phyloP scores from a whole-genome alignment of 345 rosid genomes.

The Firmiana major region DNA sequence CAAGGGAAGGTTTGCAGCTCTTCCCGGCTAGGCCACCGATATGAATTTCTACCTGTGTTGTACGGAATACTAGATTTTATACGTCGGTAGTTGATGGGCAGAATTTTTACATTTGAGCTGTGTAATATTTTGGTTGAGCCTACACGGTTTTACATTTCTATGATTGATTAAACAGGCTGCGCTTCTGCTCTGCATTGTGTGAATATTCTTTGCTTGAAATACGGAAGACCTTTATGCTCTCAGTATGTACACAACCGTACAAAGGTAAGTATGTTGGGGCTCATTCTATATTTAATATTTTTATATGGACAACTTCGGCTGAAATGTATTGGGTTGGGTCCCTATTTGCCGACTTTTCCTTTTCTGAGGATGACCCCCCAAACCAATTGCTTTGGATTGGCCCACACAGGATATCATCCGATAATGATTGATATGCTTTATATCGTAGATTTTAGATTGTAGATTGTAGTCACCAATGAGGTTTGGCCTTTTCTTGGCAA shows the following conservation, averaged over 20 bases:
- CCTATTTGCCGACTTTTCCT: neutral
- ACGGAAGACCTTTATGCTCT: neutral
- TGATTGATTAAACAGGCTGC: neutral
- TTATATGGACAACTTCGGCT: neutral
- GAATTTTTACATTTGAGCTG: conserved; percentile 11
- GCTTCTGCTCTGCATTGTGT: neutral
- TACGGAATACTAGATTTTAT: conserved; percentile 21
- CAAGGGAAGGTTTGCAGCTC: conserved; percentile 14
- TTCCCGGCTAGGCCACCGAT: neutral
- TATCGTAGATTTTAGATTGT: too few relatives aligned
- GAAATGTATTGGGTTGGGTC: neutral
- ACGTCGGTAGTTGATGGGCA: conserved; percentile 11
- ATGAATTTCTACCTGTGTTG: conserved; percentile 6
- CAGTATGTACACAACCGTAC: too few relatives aligned
- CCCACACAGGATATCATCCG: neutral
- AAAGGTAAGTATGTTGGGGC: neutral
- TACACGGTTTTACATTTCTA: neutral
- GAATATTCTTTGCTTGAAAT: neutral
- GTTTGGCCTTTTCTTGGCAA: too few relatives aligned
- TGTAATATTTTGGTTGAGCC: neutral
- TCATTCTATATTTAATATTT: neutral
- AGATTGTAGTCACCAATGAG: too few relatives aligned
- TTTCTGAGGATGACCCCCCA: neutral
- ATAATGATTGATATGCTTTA: neutral
- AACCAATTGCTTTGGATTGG: neutral